Conservation (phyloP, 352 stramenopile genomes). For the Phytopythium boreale region DNA sequence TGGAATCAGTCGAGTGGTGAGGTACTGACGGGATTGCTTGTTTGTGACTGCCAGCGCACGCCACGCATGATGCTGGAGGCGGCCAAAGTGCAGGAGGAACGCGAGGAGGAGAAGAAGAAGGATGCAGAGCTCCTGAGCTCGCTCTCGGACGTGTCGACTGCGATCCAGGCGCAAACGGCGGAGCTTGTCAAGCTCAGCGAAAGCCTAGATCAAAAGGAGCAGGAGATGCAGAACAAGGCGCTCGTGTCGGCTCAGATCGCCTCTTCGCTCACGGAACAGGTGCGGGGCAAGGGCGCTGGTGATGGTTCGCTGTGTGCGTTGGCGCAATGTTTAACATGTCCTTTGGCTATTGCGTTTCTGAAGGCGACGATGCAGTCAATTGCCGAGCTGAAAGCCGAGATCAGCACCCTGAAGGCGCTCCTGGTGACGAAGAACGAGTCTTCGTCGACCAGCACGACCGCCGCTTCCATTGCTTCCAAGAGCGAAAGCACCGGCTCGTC, state of each 20-base stretch:
- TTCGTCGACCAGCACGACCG: not conserved
- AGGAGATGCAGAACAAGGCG: slow-evolving; percentile 42
- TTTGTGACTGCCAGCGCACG: slow-evolving; percentile 22
- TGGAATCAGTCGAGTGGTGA: not conserved
- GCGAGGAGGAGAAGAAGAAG: slow-evolving; percentile 47
- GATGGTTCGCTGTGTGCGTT: not conserved
- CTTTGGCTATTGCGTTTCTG: not conserved
- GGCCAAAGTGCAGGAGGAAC: slow-evolving; percentile 44
- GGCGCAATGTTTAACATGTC: not conserved
- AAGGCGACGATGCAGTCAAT: slow-evolving; percentile 54
- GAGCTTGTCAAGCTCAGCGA: slow-evolving; percentile 54
- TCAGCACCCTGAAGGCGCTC: slow-evolving; percentile 61
- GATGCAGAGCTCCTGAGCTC: slow-evolving; percentile 43
- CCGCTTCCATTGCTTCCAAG: slow-evolving; percentile 5
- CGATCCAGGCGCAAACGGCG: slow-evolving; percentile 65
- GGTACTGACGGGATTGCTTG: slow-evolving; percentile 3
- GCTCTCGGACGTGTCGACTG: slow-evolving; percentile 42
- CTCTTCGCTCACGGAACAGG: slow-evolving; percentile 46
- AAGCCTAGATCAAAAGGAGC: slow-evolving; percentile 57
- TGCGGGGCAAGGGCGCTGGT: not conserved
- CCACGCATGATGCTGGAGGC: slow-evolving; percentile 37
- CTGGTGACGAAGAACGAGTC: slow-evolving; percentile 33
- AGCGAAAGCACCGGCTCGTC: not conserved
- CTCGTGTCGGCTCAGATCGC: slow-evolving; percentile 41
- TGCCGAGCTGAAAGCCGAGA: slow-evolving; percentile 62